Evolutionary conservation across 345 rosid species (phyloP), one percentile per base, ranked within the genome.

Genomic region (Arabidopsis arenosa): DNA sequence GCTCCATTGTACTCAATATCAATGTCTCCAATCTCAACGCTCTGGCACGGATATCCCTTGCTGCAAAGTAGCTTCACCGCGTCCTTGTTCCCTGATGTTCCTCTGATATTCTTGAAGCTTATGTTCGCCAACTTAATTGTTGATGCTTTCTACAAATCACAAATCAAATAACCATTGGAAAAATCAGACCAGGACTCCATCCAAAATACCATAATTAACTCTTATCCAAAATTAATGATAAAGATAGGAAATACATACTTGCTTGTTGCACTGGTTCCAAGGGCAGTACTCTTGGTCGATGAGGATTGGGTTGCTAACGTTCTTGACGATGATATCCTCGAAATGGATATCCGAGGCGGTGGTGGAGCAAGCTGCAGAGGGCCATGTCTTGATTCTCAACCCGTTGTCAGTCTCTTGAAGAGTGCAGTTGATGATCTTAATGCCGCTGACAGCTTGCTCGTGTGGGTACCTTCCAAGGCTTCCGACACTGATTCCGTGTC

Each of bases 51-150:
- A 10, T 74, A 32, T 1, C 84, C 83, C 9, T 33, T 76, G 82
- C 94, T 89, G 63, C 91, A 89, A 3, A 54, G 13, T 11, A 89
- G 66, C 76, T 68, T 87, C 67, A 84, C 85, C 1, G 83, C 87
- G 4, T 77, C 58, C 14, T 47, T 66, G 53, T 86, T 78, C 3
- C 82, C 54, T 0, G 95, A 80, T 13, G 86, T 87, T 47, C 92
- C 90, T 37, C 70, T 45, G 5, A 89, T 68, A 18, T 47, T 84
- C 76, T 80, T 82, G 86, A 89, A 87, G 77, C 80, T 79, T 11
- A 87, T 75, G 28, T 77, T 68, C 61, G 72, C 79, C 47, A 89
- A 57, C 77, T 75, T 86, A 30, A 88, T 83, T 5, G 70, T 64
- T 10, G 86, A 86, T 3, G 90, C 73, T 62, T 76, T 76, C 75